Conservation (phyloP, 352 stramenopile genomes). For the Pythium rhizo-oryzae region DNA sequence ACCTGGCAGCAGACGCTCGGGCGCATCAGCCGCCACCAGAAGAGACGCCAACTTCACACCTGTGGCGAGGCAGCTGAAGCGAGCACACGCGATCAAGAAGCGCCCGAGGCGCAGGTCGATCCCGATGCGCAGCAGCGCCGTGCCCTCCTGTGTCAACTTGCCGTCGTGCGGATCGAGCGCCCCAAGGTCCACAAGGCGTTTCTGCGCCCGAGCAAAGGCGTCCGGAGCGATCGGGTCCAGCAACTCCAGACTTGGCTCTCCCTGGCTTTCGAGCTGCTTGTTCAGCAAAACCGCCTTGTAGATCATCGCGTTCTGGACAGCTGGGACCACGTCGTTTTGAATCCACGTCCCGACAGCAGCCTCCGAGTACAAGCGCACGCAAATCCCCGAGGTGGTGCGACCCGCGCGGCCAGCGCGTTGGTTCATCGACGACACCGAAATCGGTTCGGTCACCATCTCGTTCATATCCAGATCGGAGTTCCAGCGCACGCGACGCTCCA, state of each 20-base stretch:
- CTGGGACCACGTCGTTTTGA: slow-evolving; percentile 1
- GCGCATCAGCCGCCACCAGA: slow-evolving; percentile 13
- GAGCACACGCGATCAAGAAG: slow-evolving; percentile 29
- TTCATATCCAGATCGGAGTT: slow-evolving; percentile 29
- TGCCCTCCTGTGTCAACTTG: slow-evolving; percentile 22
- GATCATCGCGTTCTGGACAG: slow-evolving; percentile 25
- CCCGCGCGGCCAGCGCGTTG: slow-evolving; percentile 28
- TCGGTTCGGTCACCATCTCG: slow-evolving; percentile 29
- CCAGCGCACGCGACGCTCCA: slow-evolving; percentile 31
- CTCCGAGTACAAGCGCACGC: slow-evolving; percentile 24
- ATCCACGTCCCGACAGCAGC: slow-evolving; percentile 4
- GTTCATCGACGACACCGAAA: slow-evolving; percentile 24
- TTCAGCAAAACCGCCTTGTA: slow-evolving; percentile 32
- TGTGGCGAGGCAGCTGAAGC: slow-evolving; percentile 24
- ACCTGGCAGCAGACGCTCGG: slow-evolving; percentile 22
- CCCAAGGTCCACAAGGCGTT: slow-evolving; percentile 15
- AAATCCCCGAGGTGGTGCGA: slow-evolving; percentile 24
- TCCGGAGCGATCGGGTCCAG: slow-evolving; percentile 20
- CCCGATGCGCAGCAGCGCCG: slow-evolving; percentile 18
- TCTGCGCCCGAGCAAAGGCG: not conserved
- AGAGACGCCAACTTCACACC: slow-evolving; percentile 29
- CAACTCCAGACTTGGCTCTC: slow-evolving; percentile 18
- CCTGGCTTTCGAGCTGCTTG: slow-evolving; percentile 20
- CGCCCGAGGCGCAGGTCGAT: slow-evolving; percentile 27
- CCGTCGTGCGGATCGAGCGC: slow-evolving; percentile 17